These are phyloP conservation scores for Neoarthrinium moseri DNA, from an alignment of 2,329 filamentous ascomycete genomes.

Conservation along the genomic window DNA sequence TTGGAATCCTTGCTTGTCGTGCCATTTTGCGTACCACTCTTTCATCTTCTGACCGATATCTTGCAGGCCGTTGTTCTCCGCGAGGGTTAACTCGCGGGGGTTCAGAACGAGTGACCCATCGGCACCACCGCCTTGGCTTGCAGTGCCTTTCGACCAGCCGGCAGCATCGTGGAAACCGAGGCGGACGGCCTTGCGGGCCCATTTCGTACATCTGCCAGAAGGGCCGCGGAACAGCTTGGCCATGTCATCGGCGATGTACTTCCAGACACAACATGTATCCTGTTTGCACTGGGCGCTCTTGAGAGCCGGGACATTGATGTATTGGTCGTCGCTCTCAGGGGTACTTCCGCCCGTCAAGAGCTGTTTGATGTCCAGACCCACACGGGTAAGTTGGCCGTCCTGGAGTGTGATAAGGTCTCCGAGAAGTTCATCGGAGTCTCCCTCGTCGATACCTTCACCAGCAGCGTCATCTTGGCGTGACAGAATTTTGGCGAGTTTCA, in stretches of 20 bases:
- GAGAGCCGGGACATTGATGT: slow-evolving; percentile 15
- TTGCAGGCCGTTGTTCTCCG: slow-evolving; percentile 47
- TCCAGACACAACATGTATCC: slow-evolving; percentile 45
- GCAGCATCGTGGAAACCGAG: slow-evolving; percentile 49
- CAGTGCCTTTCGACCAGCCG: slow-evolving; percentile 37
- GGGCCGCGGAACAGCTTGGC: slow-evolving; percentile 31
- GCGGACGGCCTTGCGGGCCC: slow-evolving; percentile 42
- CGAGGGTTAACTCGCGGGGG: slow-evolving; percentile 34
- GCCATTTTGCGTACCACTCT: slow-evolving; percentile 36
- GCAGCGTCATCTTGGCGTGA: not conserved
- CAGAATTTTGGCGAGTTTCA: slow-evolving; percentile 9
- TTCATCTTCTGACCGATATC: slow-evolving; percentile 39
- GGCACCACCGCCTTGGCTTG: slow-evolving; percentile 38
- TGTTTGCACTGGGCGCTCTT: slow-evolving; percentile 27
- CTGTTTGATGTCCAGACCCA: slow-evolving; percentile 35
- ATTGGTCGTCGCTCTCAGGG: slow-evolving; percentile 19
- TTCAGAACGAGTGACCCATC: slow-evolving; percentile 44
- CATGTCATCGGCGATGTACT: slow-evolving; percentile 40
- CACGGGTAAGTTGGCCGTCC: slow-evolving; percentile 28
- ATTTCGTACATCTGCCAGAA: slow-evolving; percentile 39
- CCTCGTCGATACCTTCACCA: slow-evolving; percentile 7
- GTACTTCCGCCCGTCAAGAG: slow-evolving; percentile 31
- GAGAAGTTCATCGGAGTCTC: slow-evolving; percentile 24
- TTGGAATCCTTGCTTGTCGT: slow-evolving; percentile 13
- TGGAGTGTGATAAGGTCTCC: slow-evolving; percentile 36